Conservation (phyloP, 352 stramenopile genomes). For the Globisporangium apiculatum region DNA sequence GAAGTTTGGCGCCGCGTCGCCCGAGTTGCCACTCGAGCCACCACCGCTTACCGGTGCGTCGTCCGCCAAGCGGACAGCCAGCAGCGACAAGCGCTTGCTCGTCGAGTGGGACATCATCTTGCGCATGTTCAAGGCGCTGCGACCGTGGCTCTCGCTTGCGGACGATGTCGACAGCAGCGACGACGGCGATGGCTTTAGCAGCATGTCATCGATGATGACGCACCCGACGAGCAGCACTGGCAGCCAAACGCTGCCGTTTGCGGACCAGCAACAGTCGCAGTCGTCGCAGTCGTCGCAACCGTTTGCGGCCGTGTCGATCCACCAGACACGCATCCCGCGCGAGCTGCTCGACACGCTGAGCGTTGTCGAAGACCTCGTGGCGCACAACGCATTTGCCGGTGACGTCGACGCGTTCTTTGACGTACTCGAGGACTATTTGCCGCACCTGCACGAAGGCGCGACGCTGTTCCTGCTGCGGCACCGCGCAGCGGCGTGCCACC, state of each 20-base stretch:
- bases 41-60: no score
- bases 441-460: slow-evolving; percentile 46
- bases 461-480: slow-evolving; percentile 56
- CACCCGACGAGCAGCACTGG: slow-evolving; percentile 7
- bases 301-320: slow-evolving; percentile 34
- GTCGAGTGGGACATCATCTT: slow-evolving; percentile 87
- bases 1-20: slow-evolving; percentile 57
- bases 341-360: slow-evolving; percentile 75
- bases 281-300: slow-evolving; percentile 2
- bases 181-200: slow-evolving; percentile 13
- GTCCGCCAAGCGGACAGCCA: not conserved
- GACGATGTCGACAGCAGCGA: slow-evolving; percentile 26
- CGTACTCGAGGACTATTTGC: slow-evolving; percentile 68
- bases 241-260: not conserved
- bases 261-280: slow-evolving; percentile 12
- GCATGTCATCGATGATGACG: slow-evolving; percentile 18
- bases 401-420: slow-evolving; percentile 71
- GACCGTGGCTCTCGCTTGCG: slow-evolving; percentile 58
- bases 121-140: slow-evolving; percentile 57
- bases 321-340: slow-evolving; percentile 66
- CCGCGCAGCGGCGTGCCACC: slow-evolving; percentile 53
- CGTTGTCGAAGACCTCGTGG: slow-evolving; percentile 68
- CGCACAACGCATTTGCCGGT: slow-evolving; percentile 46
- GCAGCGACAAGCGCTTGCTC: slow-evolving; percentile 27
- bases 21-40: slow-evolving; percentile 8